phyloP scores from a whole-genome alignment of 345 rosid genomes.

The Heritiera fomes region DNA sequence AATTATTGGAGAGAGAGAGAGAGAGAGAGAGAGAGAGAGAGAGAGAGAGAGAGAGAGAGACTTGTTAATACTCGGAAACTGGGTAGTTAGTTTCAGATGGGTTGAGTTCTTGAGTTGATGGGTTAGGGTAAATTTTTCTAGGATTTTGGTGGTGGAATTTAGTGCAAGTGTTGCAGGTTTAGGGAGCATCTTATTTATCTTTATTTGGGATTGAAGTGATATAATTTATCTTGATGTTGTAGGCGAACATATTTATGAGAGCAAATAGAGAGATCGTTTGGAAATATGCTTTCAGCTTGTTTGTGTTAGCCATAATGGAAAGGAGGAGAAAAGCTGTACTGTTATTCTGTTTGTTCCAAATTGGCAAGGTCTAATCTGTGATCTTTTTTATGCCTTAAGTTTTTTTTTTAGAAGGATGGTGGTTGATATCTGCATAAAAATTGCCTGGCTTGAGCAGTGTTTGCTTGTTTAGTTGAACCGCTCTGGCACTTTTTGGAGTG shows the following conservation, averaged over 20 bases:
- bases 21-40: conserved; percentile 33
- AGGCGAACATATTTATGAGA: neutral
- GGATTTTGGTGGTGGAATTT: conserved; percentile 20
- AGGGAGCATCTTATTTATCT: conserved; percentile 10
- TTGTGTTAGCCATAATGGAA: conserved; percentile 5
- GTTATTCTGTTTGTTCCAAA: neutral
- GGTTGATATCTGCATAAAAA: conserved; percentile 12
- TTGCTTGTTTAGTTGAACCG: conserved; percentile 15
- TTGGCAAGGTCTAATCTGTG: conserved; percentile 5
- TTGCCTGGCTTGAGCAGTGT: conserved; percentile 20
- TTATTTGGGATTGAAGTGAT: conserved; percentile 16
- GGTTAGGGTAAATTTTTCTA: conserved; percentile 19
- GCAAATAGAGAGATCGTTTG: conserved; percentile 5
- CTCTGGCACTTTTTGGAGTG: conserved; percentile 10
- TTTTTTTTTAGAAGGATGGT: conserved; percentile 9
- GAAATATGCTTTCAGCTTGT: conserved; percentile 15
- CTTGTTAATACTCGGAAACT: neutral
- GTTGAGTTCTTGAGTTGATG: neutral
- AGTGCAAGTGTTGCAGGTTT: neutral
- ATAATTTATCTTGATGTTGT: neutral
- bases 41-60: conserved; percentile 23
- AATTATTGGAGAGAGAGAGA: conserved; percentile 33
- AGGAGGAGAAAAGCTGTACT: conserved; percentile 8
- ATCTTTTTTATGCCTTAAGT: conserved; percentile 1
- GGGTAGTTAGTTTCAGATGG: conserved; percentile 2